A percentile compares a stretch with the other conserved stretches of the same genome.
phyloP scores from a whole-genome alignment of 257 asterid genomes.

The Forsythia suspensa region DNA sequence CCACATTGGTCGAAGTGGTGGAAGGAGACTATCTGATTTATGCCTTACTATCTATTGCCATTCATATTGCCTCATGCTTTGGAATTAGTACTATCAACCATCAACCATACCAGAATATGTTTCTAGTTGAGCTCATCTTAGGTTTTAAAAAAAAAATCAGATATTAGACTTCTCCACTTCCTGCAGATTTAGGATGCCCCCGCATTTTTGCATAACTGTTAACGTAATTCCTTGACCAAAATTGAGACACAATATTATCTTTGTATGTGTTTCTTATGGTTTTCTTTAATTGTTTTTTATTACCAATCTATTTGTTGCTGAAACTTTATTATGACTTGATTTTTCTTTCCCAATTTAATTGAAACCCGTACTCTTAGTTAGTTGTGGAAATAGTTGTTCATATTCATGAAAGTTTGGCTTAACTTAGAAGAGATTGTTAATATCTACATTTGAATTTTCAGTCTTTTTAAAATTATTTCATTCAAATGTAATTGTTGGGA shows the following conservation, averaged over 20 bases:
- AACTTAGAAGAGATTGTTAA: too few species aligned
- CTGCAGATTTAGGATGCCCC: conserved; percentile 34
- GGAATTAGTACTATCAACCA: not conserved
- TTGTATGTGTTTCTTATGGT: conserved; percentile 29
- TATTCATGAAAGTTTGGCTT: not conserved
- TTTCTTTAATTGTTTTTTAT: not conserved
- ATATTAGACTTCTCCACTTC: conserved; percentile 19
- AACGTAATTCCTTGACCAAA: conserved; percentile 32
- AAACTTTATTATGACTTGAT: too few species aligned
- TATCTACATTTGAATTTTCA: too few species aligned
- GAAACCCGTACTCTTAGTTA: too few species aligned
- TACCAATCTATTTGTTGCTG: not conserved
- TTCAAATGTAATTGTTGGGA: conserved; percentile 7
- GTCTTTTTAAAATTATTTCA: not conserved
- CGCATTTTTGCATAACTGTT: conserved; percentile 50
- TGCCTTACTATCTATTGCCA: conserved; percentile 40
- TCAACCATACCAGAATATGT: not conserved
- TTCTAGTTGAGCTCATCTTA: not conserved
- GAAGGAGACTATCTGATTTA: conserved; percentile 5
- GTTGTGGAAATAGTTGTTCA: too few species aligned
- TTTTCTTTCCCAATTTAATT: too few species aligned
- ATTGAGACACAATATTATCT: conserved; percentile 22
- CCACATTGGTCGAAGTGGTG: not conserved
- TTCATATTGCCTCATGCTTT: conserved; percentile 23
- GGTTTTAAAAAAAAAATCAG: not conserved